Percentiles rank a stretch among this genome's conserved stretches.
Evolutionary conservation across 108 stramenopile genomes (phyloP).

Genomic region (Nitzschia sp.): DNA sequence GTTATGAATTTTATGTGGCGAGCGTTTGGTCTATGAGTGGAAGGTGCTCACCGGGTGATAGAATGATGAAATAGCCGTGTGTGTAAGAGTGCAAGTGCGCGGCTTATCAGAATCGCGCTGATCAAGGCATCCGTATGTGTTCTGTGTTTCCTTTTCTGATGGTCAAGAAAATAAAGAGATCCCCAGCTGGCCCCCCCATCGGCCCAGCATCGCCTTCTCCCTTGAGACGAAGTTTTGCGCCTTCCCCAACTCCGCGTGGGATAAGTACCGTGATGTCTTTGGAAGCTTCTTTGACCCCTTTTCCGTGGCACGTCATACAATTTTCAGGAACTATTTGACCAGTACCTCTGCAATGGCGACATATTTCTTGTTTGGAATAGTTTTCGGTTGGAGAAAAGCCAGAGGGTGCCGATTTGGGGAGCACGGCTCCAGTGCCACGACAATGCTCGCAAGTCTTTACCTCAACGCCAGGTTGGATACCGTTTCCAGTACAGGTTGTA

Average conservation of each 20-base stretch:
- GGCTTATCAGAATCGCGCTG: background rate
- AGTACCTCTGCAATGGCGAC: background rate
- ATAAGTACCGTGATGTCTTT: slow-evolving; percentile 77
- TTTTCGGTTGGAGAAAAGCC: background rate
- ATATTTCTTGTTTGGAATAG: slow-evolving; percentile 17
- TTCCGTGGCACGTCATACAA: background rate
- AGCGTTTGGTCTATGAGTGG: background rate
- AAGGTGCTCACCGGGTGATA: background rate
- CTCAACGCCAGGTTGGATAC: background rate
- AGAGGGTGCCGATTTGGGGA: background rate
- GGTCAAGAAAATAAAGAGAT: slow-evolving; percentile 73
- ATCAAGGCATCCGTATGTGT: background rate
- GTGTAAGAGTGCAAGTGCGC: background rate
- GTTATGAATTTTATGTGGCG: slow-evolving; percentile 1
- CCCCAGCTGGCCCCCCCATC: slow-evolving; percentile 84
- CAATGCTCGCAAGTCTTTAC: slow-evolving; percentile 3
- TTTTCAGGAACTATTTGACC: background rate
- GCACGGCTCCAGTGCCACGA: background rate
- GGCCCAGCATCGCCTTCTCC: slow-evolving; percentile 89
- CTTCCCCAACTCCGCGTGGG: slow-evolving; percentile 87
- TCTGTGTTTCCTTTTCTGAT: background rate
- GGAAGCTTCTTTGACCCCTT: background rate
- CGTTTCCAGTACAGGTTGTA: slow-evolving; percentile 1
- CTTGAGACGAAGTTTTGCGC: slow-evolving; percentile 84
- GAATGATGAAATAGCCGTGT: background rate